These are phyloP conservation scores for Nicotiana noctiflora DNA, from an alignment of 257 asterid genomes.

Conservation along the genomic window DNA sequence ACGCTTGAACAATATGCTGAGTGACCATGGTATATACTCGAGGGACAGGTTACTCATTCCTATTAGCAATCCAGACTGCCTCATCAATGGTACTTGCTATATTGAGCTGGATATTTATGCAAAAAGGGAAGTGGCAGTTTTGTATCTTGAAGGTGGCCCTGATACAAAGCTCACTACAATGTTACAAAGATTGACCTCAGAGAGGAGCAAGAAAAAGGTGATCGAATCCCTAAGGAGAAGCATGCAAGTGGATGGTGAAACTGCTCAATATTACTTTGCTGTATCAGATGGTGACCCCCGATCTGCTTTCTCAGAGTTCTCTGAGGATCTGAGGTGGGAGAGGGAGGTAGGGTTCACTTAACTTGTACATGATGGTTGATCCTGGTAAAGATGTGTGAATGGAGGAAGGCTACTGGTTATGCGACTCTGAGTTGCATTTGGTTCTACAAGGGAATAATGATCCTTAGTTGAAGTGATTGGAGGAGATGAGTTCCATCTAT, in stretches of 20 bases:
- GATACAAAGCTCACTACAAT: slow-evolving; percentile 32
- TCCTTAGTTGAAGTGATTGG: neutral
- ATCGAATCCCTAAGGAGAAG: slow-evolving; percentile 77
- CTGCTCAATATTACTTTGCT: slow-evolving; percentile 78
- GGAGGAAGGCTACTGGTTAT: neutral
- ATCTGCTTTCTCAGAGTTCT: slow-evolving; percentile 69
- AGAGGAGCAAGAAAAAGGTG: slow-evolving; percentile 53
- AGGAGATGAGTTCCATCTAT: neutral
- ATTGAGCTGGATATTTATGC: slow-evolving; percentile 77
- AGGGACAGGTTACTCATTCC: slow-evolving; percentile 94
- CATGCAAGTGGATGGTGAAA: slow-evolving; percentile 80
- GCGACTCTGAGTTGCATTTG: neutral
- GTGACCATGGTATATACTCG: slow-evolving; percentile 93
- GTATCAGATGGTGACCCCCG: slow-evolving; percentile 84
- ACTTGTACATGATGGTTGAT: neutral
- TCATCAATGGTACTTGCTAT: slow-evolving; percentile 63
- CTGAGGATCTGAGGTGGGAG: slow-evolving; percentile 86
- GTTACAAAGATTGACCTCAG: slow-evolving; percentile 39
- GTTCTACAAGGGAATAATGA: neutral
- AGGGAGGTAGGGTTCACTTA: slow-evolving; percentile 54
- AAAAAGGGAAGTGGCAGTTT: slow-evolving; percentile 89
- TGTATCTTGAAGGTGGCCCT: slow-evolving; percentile 83
- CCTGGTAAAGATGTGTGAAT: neutral
- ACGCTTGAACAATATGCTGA: slow-evolving; percentile 95
- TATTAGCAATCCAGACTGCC: slow-evolving; percentile 58